Evolutionary conservation across 306 rosid genomes (phyloP).

Genomic region (Abrus precatorius): DNA sequence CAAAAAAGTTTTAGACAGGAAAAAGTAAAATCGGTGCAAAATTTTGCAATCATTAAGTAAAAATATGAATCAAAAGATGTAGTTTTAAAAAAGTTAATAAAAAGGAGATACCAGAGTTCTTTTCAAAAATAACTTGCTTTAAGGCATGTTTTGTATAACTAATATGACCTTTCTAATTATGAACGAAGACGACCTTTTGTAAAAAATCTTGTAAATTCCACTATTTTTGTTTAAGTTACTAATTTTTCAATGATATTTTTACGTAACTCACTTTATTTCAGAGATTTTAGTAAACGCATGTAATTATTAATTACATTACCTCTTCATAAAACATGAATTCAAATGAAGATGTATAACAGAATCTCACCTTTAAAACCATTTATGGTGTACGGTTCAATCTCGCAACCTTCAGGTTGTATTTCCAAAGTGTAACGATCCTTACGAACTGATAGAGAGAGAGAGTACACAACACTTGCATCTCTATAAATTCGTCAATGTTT

Average conservation of each 20-base stretch:
- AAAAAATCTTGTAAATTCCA: not conserved
- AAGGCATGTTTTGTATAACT: too few species aligned
- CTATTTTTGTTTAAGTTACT: not conserved
- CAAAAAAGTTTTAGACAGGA: too few species aligned
- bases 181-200: not conserved
- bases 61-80: too few species aligned
- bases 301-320: not conserved
- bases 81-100: too few species aligned
- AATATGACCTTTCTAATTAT: too few species aligned
- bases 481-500: conserved; percentile 23
- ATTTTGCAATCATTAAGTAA: too few species aligned
- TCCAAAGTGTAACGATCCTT: not conserved
- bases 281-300: not conserved
- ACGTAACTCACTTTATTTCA: not conserved
- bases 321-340: not conserved
- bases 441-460: not conserved
- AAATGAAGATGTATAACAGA: not conserved
- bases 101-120: too few species aligned
- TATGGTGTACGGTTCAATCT: not conserved
- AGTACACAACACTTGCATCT: not conserved
- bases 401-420: not conserved
- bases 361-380: not conserved
- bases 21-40: too few species aligned
- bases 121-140: too few species aligned
- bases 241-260: not conserved